phyloP scores from a whole-genome alignment of 176 grass and related monocot species.

The Alloteropsis semialata region DNA sequence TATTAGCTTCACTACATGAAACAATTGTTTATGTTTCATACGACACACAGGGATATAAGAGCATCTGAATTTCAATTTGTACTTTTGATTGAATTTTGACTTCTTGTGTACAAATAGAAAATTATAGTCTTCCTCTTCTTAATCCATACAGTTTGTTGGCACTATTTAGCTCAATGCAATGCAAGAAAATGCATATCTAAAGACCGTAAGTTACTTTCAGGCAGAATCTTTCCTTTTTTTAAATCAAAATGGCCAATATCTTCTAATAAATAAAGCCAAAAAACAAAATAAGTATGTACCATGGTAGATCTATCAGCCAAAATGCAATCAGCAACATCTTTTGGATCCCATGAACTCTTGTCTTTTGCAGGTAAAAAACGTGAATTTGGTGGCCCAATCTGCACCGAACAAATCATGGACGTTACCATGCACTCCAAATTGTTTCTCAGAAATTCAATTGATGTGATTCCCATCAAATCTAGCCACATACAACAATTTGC shows the following conservation, averaged over 20 bases:
- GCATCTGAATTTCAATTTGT: background rate
- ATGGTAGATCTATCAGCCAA: conserved; percentile 80
- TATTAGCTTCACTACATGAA: background rate
- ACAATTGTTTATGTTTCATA: background rate
- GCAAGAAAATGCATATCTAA: background rate
- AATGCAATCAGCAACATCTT: conserved; percentile 96
- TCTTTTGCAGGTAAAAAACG: conserved; percentile 73
- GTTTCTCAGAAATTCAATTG: background rate
- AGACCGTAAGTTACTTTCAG: background rate
- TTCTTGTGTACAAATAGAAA: background rate
- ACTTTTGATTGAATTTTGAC: conserved; percentile 1
- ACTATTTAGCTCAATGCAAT: background rate
- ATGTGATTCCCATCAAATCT: background rate
- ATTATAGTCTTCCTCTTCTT: background rate
- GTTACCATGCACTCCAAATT: background rate
- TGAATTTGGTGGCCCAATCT: conserved; percentile 89
- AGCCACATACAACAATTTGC: background rate
- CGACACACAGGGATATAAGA: background rate
- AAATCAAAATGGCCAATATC: background rate
- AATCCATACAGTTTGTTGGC: background rate
- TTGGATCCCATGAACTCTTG: conserved; percentile 73
- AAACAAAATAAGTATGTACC: conserved; percentile 37
- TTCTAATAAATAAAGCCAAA: background rate
- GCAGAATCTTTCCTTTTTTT: background rate
- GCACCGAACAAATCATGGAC: conserved; percentile 11